Evolutionary conservation across 805 yeast species (phyloP).

Genomic region (Cyberlindnera xylosilytica): DNA sequence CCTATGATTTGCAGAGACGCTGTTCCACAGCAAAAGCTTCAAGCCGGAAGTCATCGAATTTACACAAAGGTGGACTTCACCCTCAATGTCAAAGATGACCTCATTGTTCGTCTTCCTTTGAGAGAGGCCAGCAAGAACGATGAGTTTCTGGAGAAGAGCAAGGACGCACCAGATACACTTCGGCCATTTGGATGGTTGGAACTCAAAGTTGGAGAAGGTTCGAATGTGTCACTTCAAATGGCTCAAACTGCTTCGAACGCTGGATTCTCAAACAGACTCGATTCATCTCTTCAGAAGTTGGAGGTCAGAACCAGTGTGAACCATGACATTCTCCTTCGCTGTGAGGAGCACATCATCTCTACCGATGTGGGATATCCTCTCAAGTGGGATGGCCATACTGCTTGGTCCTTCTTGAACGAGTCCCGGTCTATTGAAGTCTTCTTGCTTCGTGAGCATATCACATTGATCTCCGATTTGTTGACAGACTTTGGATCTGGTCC

Average conservation of each 20-base stretch:
- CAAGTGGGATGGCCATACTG: constrained; percentile 76
- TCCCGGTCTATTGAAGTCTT: constrained; percentile 57
- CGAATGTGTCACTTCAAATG: constrained; percentile 44
- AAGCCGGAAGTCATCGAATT: constrained; percentile 51
- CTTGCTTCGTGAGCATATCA: constrained; percentile 77
- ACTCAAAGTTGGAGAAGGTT: constrained; percentile 51
- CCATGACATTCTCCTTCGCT: constrained; percentile 72
- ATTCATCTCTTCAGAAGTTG: constrained; percentile 45
- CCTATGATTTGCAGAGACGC: constrained; percentile 66
- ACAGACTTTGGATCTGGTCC: constrained; percentile 76
- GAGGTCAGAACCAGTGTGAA: constrained; percentile 83
- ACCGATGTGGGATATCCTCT: constrained; percentile 69
- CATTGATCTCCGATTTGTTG: constrained; percentile 66
- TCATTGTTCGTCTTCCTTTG: constrained; percentile 72
- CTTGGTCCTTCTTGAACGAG: constrained; percentile 59
- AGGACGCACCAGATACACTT: constrained; percentile 33
- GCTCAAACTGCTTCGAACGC: constrained; percentile 51
- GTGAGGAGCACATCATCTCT: constrained; percentile 51
- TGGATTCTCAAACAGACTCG: constrained; percentile 54
- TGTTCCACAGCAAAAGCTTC: constrained; percentile 36
- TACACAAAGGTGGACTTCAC: constrained; percentile 54
- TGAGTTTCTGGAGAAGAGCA: constrained; percentile 31
- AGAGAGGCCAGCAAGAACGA: constrained; percentile 80
- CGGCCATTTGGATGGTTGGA: constrained; percentile 95
- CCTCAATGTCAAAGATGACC: constrained; percentile 61